Evolutionary conservation across 2,329 filamentous ascomycete genomes (phyloP), one percentile per base, ranked within the genome.

Genomic region (Proliferodiscus dingleyae): DNA sequence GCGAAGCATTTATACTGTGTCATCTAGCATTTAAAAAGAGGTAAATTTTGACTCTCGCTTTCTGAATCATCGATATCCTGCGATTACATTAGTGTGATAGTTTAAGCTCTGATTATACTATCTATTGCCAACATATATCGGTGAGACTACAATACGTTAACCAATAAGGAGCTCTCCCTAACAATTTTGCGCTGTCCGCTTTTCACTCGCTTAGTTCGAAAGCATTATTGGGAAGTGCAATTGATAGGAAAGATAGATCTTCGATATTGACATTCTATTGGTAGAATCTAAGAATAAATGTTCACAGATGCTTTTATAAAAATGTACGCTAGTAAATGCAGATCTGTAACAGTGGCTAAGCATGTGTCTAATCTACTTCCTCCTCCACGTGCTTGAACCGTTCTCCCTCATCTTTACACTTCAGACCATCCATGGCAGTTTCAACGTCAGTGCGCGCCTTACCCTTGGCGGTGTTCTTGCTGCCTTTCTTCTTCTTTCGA

Each of bases 401-500:
- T 15, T 43, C 39, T 3, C 24, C 41, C 36, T 51, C 51, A 11
- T 16, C 41, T n/a, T 56, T 57, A n/a, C 56, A 16, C 13, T 51
- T 57, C 26, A 57, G 19, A 3, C 30, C 43, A 16, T 30, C 32
- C 26, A 54, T 44, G 10, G 37, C 44, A 4, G 50, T 52, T 18
- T 57, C 56, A 26, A 52, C 26, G 19, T 24, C 37, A 3, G 41
- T 38, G 16, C 42, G 51, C 8, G 37, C 37, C 37, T 56, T 58
- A 1, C 51, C 51, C 28, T 60, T 61, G 1, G 37, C 22, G 26
- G 39, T 15, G 4, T 43, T 19, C 33, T 56, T 61, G 13, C 44
- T 67, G 43, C 49, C 70, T 50, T 64, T 69, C 53, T 56, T 58
- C 52, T 67, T 68, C 56, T 63, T 69, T 18, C 62, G 55, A n/a